Conservation (phyloP, 257 asterid genomes). For the Ajuga chamaepitys region DNA sequence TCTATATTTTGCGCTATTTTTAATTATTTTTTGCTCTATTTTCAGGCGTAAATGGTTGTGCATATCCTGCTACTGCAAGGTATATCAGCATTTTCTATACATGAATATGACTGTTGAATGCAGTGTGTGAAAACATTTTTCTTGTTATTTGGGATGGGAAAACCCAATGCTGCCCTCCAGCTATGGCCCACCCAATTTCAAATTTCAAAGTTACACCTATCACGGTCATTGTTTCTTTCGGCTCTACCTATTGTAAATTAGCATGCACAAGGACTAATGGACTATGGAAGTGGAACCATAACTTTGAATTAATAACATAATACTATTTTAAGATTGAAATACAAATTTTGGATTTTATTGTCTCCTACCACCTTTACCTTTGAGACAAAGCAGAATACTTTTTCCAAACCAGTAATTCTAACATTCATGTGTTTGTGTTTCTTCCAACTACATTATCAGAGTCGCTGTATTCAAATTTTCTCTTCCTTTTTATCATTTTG, state of each 20-base stretch:
- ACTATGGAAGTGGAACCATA: too few relatives aligned
- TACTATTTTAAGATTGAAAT: too few relatives aligned
- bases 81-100: constrained; percentile 4
- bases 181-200: constrained; percentile 15
- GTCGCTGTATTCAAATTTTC: neutral
- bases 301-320: too few relatives aligned
- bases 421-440: neutral
- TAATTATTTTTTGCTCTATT: neutral
- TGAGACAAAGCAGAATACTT: too few relatives aligned
- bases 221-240: too few relatives aligned
- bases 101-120: constrained; percentile 21
- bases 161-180: constrained; percentile 19
- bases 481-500: neutral
- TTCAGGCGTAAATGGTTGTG: constrained; percentile 70
- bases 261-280: too few relatives aligned
- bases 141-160: constrained; percentile 7
- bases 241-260: too few relatives aligned
- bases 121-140: constrained; percentile 12
- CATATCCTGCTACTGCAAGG: constrained; percentile 67
- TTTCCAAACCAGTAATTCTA: neutral
- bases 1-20: neutral
- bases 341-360: too few relatives aligned
- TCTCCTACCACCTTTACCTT: too few relatives aligned
- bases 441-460: neutral
- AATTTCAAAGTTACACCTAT: neutral